These are phyloP conservation scores for Hyaloperonospora arabidopsidis DNA, from an alignment of 352 stramenopile genomes.

Conservation along the genomic window DNA sequence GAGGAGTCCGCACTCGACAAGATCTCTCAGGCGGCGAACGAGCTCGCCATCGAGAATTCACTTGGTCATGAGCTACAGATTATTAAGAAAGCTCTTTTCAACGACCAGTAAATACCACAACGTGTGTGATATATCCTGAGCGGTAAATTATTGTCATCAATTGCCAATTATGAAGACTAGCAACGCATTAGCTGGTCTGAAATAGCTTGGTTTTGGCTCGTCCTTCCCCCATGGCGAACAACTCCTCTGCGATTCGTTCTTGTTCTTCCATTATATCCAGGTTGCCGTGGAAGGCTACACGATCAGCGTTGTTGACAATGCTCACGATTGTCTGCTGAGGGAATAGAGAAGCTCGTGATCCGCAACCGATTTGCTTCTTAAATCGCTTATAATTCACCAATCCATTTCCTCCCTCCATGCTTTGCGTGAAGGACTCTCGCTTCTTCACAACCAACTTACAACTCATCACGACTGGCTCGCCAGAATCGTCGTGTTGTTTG, in stretches of 20 bases:
- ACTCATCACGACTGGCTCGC: constrained; percentile 41
- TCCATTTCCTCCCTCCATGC: constrained; percentile 4
- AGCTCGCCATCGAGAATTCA: constrained; percentile 79
- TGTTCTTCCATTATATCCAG: constrained; percentile 67
- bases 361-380: constrained; percentile 62
- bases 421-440: not conserved
- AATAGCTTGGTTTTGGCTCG: constrained; percentile 40
- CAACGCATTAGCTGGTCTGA: constrained; percentile 31
- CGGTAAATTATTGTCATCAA: constrained; percentile 4
- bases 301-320: constrained; percentile 58
- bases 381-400: constrained; percentile 78
- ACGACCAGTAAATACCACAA: constrained; percentile 50
- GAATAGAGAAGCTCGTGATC: constrained; percentile 40
- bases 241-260: constrained; percentile 75
- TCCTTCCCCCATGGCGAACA: constrained; percentile 78
- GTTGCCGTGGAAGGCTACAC: constrained; percentile 47
- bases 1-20: constrained; percentile 82
- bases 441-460: constrained; percentile 52
- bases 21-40: constrained; percentile 78
- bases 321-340: constrained; percentile 50
- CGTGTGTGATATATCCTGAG: constrained; percentile 6
- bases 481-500: constrained; percentile 21
- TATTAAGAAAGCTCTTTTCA: constrained; percentile 80
- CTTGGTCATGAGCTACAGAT: constrained; percentile 77
- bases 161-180: constrained; percentile 15